These are phyloP conservation scores for Ophiostoma novo-ulmi DNA, from an alignment of 2,329 filamentous ascomycete species.

Conservation along the genomic window DNA sequence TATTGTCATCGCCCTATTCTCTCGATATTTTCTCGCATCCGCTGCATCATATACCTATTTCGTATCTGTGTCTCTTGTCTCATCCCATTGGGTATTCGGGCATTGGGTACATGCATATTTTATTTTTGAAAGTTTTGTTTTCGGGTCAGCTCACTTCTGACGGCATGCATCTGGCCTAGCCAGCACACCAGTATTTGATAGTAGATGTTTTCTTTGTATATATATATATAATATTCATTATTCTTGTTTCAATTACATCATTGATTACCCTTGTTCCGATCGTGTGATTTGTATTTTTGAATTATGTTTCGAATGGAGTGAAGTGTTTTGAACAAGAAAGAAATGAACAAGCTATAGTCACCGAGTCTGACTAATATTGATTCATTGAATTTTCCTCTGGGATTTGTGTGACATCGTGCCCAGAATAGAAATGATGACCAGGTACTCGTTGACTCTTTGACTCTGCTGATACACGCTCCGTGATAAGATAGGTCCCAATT, in stretches of 20 bases:
- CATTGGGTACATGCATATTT: neutral
- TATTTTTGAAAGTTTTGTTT: neutral
- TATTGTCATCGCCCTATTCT: neutral
- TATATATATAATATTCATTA: no score
- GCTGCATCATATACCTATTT: slow-evolving; percentile 14
- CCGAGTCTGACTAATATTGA: neutral
- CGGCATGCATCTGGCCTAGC: slow-evolving; percentile 2
- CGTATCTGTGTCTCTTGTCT: neutral
- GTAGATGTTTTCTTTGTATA: neutral
- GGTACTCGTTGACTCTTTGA: neutral
- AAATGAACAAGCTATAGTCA: neutral
- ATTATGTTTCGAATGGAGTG: neutral
- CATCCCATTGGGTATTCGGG: neutral
- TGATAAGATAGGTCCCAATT: neutral
- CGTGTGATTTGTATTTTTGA: neutral
- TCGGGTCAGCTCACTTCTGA: neutral
- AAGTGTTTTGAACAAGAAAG: neutral
- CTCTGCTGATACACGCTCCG: neutral
- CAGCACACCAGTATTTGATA: neutral
- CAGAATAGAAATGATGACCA: neutral
- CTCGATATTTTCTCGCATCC: neutral
- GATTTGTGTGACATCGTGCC: neutral
- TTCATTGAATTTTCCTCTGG: neutral
- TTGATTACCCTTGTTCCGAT: neutral
- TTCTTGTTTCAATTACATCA: neutral